Evolutionary conservation across 2,329 filamentous ascomycete species (phyloP), one percentile per base, ranked within the genome.

Genomic region (Dothistroma septosporum): DNA sequence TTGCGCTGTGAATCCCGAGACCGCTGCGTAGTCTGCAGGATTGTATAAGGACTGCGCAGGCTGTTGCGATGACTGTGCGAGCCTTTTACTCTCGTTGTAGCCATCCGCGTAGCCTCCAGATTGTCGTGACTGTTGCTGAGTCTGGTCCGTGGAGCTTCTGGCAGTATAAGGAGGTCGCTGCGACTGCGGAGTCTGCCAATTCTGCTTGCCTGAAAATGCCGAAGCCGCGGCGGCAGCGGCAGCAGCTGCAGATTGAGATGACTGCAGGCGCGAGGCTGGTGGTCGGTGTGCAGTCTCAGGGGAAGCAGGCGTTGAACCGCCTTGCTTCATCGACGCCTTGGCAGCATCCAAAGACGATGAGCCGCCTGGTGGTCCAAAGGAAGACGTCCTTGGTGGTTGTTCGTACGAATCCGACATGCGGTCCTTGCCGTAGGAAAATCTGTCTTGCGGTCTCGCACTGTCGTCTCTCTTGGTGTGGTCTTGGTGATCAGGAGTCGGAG

Each of bases 11-110:
- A 64, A 67, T 46, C 63, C 65, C 16, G 60, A 57, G 35, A 79
- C 77, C 55, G 76, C 75, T 61, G 87, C 88, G 73, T 92, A 94
- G 64, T 88, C 87, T 24, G 85, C 85, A 31, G 90, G 90, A 72
- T 94, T 90, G 73, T 94, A 94, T 22, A 80, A 78, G 48, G 76
- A 76, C 59, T 77, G 79, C 22, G 79, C 78, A 53, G 76, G 77
- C 59, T 77, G 79, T 55, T 75, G 72, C 16, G 41, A 44, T 44
- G 74, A 66, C 59, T 69, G 66, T 67, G 68, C 56, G 19, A 61
- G 59, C 47, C 61, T 63, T 54, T 70, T 68, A 60, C 68, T 68
- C 54, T 67, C 68, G 32, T 64, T 61, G 55, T 73, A 72, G 5
- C 78, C 68, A 73, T 76, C 72, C 53, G 68, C 67, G 65, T 74